Base-by-base conservation (phyloP, 2,329 filamentous ascomycete species). In the Sarocladium oryzae region DNA sequence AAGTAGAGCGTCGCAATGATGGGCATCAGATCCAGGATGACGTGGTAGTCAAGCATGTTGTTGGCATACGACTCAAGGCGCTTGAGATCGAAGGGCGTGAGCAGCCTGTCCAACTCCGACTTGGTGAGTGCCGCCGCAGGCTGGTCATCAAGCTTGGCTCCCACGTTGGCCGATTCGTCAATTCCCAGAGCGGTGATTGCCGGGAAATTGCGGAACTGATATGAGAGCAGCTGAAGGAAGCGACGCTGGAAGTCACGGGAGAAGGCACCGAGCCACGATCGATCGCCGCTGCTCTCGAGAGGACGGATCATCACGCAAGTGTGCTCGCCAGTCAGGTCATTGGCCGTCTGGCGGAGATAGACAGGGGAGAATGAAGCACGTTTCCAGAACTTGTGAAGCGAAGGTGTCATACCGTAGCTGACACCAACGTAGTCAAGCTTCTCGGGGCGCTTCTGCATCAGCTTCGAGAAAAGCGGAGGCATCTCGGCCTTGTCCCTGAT, bases 371-470 rank as follows among this genome's bases (percentile, higher is more conserved):
- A 99, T 1, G 77, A 76, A 15, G 86, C 82, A 32, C 88, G 86
- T 70, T 96, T 96, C 93, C 93, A 99, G 76, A 99, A 99, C 63
- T 89, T 95, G 72, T 96, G 93, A 13, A 99, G 81, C 13, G 82
- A 78, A 35, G 84, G 77, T 0, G 93, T 99, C 52, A 99, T 75
- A 50, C 93, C 95, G 65, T 95, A 99, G 62, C 89, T 95, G 48
- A 99, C 95, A 63, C 95, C 93, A 15, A 99, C 69, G 63, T 97
- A 99, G 69, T 99, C 93, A 6, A 99, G 81, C 5, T 73, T 73
- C 40, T 88, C 85, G 0, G 93, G 86, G 52, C 83, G 84, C 56
- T 88, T 83, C 69, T 99, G 90, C 0, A 86, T 82, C 26, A 99
- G 76, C 60, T 91, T 92, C 10, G 90, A 81, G 62, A 99, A 97